Evolutionary conservation across 805 yeast species (phyloP).

Genomic region (Candida manassasensis): DNA sequence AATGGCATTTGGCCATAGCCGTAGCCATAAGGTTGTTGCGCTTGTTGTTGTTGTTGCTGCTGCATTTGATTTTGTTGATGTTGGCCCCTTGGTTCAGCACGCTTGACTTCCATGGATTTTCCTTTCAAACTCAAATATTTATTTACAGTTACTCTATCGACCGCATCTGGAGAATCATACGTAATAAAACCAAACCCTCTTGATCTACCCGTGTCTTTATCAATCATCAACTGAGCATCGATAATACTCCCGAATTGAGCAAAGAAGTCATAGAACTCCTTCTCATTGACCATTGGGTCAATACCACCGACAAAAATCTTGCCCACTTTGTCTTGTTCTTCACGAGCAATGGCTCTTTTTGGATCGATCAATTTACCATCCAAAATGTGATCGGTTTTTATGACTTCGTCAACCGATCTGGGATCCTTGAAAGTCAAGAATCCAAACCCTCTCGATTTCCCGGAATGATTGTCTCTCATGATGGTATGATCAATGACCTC

Average conservation of each 20-base stretch:
- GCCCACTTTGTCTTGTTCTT: slow-evolving; percentile 95
- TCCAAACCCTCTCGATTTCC: slow-evolving; percentile 93
- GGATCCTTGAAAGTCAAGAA: slow-evolving; percentile 82
- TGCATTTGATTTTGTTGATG: slow-evolving; percentile 42
- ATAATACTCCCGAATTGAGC: slow-evolving; percentile 85
- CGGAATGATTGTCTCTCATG: slow-evolving; percentile 85
- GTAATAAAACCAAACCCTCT: slow-evolving; percentile 98
- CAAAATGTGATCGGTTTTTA: slow-evolving; percentile 78
- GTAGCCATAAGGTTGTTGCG: slow-evolving; percentile 18
- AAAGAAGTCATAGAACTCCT: slow-evolving; percentile 82
- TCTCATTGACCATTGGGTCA: slow-evolving; percentile 87
- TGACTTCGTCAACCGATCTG: slow-evolving; percentile 79
- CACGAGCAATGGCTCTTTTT: slow-evolving; percentile 94
- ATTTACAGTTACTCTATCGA: slow-evolving; percentile 79
- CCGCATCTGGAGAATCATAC: slow-evolving; percentile 91
- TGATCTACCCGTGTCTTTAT: slow-evolving; percentile 93
- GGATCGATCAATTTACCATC: slow-evolving; percentile 98
- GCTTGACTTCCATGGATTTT: slow-evolving; percentile 75
- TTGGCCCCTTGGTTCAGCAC: slow-evolving; percentile 79
- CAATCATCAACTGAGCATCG: slow-evolving; percentile 95
- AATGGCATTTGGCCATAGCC: slow-evolving; percentile 23
- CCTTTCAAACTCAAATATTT: slow-evolving; percentile 83
- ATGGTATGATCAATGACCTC: slow-evolving; percentile 83
- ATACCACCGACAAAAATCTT: slow-evolving; percentile 97
- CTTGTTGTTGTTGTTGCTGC: slow-evolving; percentile 28